These are phyloP conservation scores for Avena insularis DNA, from an alignment of 176 grass and related monocot genomes.

Conservation along the genomic window DNA sequence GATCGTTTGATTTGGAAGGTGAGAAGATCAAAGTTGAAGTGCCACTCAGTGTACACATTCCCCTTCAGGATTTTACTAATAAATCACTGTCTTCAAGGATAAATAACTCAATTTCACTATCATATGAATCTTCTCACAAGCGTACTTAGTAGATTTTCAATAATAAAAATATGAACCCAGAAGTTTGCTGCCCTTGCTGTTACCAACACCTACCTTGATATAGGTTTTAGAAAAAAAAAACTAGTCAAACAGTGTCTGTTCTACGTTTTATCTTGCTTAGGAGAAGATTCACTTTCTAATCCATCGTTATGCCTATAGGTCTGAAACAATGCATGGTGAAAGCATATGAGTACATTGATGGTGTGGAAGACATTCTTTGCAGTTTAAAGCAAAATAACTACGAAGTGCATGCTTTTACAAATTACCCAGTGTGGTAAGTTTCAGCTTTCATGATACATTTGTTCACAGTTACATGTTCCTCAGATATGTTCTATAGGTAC, in stretches of 20 bases:
- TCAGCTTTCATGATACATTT: slow-evolving; percentile 37
- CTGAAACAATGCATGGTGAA: slow-evolving; percentile 91
- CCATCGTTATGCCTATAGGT: slow-evolving; percentile 53
- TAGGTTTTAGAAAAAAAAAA: slow-evolving; percentile 7
- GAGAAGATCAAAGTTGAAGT: slow-evolving; percentile 41
- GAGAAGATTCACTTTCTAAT: slow-evolving; percentile 1
- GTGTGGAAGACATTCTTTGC: slow-evolving; percentile 75
- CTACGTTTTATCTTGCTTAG: not conserved
- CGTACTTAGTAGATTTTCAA: slow-evolving; percentile 16
- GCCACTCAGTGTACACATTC: not conserved
- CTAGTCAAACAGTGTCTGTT: not conserved
- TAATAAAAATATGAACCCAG: slow-evolving; percentile 11
- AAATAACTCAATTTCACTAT: slow-evolving; percentile 27
- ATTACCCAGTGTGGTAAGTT: slow-evolving; percentile 95
- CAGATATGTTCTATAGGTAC: slow-evolving; percentile 80
- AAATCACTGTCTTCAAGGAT: slow-evolving; percentile 7
- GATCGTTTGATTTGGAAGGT: slow-evolving; percentile 94
- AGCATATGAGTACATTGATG: slow-evolving; percentile 87
- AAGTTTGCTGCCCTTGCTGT: slow-evolving; percentile 17
- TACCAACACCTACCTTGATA: not conserved
- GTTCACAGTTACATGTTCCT: slow-evolving; percentile 36
- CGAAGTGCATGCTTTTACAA: slow-evolving; percentile 97
- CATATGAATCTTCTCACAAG: not conserved
- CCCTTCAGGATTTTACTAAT: slow-evolving; percentile 5
- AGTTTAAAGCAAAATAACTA: slow-evolving; percentile 88